Base-by-base conservation (phyloP, 306 rosid genomes). In the Amphicarpaea edgeworthii region DNA sequence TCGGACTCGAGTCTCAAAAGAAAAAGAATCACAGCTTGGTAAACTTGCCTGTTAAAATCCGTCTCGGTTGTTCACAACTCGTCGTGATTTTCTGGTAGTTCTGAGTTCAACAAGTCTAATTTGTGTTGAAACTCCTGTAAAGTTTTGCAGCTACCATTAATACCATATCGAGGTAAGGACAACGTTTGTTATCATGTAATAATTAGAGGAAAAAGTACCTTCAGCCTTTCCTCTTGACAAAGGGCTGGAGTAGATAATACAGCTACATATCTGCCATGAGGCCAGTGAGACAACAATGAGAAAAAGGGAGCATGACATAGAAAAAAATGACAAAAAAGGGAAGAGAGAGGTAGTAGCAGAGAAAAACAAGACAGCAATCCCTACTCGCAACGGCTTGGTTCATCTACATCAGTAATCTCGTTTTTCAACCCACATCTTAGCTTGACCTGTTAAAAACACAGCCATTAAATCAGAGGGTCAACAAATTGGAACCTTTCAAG, bases 341-440 rank as follows among this genome's bases (percentile, higher is more conserved):
- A 61, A 30, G 69, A 21, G 46, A 2, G 57, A 41, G 40, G 42
- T 3, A 7, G 63, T 16, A 49, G 65, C 38, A 47, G 47, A 32
- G 74, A 34, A 23, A 49, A 69, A 43, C 10, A 32, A 70, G 67
- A 60, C 46, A 20, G 75, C 16, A 63, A 19, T 21, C 75, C 95
- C 66, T 87, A 96, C 99, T 96, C 99, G 99, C 99, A 96, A 6
- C 98, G 97, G 72, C 98, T 96, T 60, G 99, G 99, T 83, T 96
- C 97, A 76, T 90, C 99, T 67, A 96, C 96, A 65, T 96, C 98
- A 37, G 97, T 73, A 61, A 96, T 79, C 86, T 88, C 99, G 73
- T 90, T 83, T 66, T 83, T 87, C 92, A 96, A 68, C 74, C 99
- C 99, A 28, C 99, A 96, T 83, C 72, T 90, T 78, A 96, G 87